Evolutionary conservation across 192 early-diverging fungal genomes (phyloP).

Genomic region (Coemansia sp.): DNA sequence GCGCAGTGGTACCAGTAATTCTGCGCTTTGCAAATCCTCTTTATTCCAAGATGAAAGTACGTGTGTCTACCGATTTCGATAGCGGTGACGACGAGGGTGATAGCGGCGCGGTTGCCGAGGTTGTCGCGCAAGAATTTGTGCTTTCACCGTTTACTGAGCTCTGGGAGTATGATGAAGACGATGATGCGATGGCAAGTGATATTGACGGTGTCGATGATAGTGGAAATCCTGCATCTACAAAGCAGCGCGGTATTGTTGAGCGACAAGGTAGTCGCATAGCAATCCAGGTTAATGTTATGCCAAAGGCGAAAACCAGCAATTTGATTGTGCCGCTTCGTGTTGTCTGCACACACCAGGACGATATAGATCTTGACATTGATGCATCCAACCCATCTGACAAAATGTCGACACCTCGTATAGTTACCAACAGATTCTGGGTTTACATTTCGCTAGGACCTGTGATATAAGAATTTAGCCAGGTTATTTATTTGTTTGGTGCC

Average conservation of each 20-base stretch:
- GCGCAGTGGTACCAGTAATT: slow-evolving; percentile 49
- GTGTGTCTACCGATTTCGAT: slow-evolving; percentile 47
- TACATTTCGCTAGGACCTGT: slow-evolving; percentile 37
- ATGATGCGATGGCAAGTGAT: slow-evolving; percentile 38
- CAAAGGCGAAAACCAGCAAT: slow-evolving; percentile 10
- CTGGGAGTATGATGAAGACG: slow-evolving; percentile 76
- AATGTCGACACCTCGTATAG: slow-evolving; percentile 11
- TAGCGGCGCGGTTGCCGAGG: slow-evolving; percentile 36
- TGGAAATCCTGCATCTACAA: not conserved
- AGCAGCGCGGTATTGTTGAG: slow-evolving; percentile 34
- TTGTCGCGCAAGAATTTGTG: slow-evolving; percentile 63
- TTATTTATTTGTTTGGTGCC: not conserved
- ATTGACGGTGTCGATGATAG: slow-evolving; percentile 16
- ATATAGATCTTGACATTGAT: slow-evolving; percentile 23
- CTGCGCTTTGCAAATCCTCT: slow-evolving; percentile 81
- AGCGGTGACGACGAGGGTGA: slow-evolving; percentile 13
- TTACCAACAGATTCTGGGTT: slow-evolving; percentile 45
- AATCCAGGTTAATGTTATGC: slow-evolving; percentile 34
- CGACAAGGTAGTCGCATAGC: slow-evolving; percentile 45
- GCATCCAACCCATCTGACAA: not conserved
- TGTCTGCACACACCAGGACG: slow-evolving; percentile 41
- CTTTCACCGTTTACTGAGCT: slow-evolving; percentile 74
- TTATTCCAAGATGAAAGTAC: slow-evolving; percentile 66
- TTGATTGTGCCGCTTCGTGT: slow-evolving; percentile 40
- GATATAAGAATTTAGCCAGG: too few species aligned